These are phyloP conservation scores for Heliamphora pulchella DNA, from an alignment of 179 eudicot species.

Conservation along the genomic window DNA sequence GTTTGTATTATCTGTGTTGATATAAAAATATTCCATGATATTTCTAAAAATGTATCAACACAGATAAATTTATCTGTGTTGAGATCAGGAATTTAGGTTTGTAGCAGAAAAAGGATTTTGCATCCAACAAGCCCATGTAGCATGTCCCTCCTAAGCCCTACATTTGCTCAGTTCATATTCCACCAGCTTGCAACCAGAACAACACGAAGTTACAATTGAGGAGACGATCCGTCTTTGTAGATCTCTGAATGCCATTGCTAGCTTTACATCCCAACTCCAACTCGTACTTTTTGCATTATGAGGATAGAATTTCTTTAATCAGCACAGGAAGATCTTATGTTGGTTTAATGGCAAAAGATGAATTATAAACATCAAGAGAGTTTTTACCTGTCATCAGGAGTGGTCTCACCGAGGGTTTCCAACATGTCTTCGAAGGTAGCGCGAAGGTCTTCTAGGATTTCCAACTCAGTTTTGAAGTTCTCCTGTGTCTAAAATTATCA, in stretches of 20 bases:
- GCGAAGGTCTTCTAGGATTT: slow-evolving; percentile 42
- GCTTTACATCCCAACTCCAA: slow-evolving; percentile 60
- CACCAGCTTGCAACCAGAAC: slow-evolving; percentile 40
- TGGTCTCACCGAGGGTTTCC: slow-evolving; percentile 41
- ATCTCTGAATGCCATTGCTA: slow-evolving; percentile 59
- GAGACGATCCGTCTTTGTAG: slow-evolving; percentile 50
- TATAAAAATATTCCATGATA: no score
- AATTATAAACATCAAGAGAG: not conserved
- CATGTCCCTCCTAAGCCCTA: slow-evolving; percentile 14
- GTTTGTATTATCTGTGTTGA: no score
- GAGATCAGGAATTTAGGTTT: not conserved
- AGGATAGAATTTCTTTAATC: not conserved
- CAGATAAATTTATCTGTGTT: no score
- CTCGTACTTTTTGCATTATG: slow-evolving; percentile 23
- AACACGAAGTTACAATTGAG: slow-evolving; percentile 57
- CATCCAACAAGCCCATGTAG: not conserved
- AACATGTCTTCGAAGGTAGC: slow-evolving; percentile 52
- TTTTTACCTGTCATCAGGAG: slow-evolving; percentile 50
- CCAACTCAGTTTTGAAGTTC: slow-evolving; percentile 55
- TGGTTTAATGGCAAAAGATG: not conserved
- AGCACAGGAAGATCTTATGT: not conserved
- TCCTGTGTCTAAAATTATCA: slow-evolving; percentile 36
- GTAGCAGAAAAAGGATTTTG: not conserved
- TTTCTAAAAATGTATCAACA: no score
- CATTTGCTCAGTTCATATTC: slow-evolving; percentile 31